A percentile compares a stretch with the other conserved stretches of the same genome.
Conservation (phyloP, 1,284 basidiomycete species). For the Malassezia sp. region DNA sequence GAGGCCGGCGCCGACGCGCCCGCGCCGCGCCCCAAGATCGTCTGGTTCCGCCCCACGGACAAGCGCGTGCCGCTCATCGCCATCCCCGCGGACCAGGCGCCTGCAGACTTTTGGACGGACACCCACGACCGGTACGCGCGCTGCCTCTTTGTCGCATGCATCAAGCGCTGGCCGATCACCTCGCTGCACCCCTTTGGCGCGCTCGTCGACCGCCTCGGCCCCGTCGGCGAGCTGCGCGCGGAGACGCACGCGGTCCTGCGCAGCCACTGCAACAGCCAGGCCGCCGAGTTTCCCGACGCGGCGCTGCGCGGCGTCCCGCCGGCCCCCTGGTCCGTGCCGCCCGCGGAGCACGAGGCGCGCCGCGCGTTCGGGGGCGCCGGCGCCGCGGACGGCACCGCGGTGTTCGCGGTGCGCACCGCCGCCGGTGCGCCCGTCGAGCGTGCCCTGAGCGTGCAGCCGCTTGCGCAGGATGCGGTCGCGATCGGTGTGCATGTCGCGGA, state of each 20-base stretch:
- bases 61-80: constrained; percentile 98
- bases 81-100: constrained; percentile 92
- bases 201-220: constrained; percentile 90
- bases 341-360: constrained; percentile 73
- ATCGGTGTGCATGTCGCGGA: constrained; percentile 91
- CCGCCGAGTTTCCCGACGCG: constrained; percentile 50
- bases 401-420: background rate
- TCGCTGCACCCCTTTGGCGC: constrained; percentile 98
- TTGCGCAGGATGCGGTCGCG: constrained; percentile 80
- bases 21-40: constrained; percentile 75
- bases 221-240: constrained; percentile 94
- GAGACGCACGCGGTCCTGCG: constrained; percentile 94
- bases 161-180: constrained; percentile 77
- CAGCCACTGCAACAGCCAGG: constrained; percentile 64
- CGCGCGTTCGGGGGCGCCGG: constrained; percentile 61
- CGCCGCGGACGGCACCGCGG: background rate
- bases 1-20: constrained; percentile 63
- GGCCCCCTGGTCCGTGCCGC: constrained; percentile 84
- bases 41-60: constrained; percentile 99
- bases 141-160: constrained; percentile 90
- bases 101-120: constrained; percentile 87
- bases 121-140: constrained; percentile 71
- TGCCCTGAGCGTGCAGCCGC: constrained; percentile 73
- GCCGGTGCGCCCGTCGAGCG: constrained; percentile 54
- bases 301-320: constrained; percentile 94